Base-by-base conservation (phyloP, 768 basidiomycete species). In the Dictyophora rubrovolvata region DNA sequence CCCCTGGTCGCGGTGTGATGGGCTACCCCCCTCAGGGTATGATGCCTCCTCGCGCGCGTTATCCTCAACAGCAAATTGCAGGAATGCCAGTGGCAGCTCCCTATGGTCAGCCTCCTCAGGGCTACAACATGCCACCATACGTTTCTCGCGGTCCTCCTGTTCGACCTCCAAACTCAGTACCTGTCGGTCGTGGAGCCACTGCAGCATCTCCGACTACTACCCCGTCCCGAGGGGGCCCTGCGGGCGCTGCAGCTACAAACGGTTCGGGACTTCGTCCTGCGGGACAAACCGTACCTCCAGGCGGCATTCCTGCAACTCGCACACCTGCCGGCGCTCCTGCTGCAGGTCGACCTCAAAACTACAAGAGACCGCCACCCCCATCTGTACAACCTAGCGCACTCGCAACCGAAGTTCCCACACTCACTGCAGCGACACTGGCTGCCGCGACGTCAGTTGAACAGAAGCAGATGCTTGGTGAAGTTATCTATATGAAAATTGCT, bases 401-500 rank as follows among this genome's bases (percentile, higher is more conserved):
- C 51, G 71, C 79, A n/a, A 69, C 71, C 10, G 79, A 79, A 18
- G 75, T 78, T 48, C 74, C 85, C 21, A 72, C 75, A 60, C 79
- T 90, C 60, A 83, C 81, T 52, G 75, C 90, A 20, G 78, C 84
- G 67, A 68, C 79, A 10, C 77, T 88, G 61, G 80, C 80, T 48
- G 77, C 67, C 62, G 82, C 83, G 21, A 72, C 79, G 52, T 82
- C 84, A 36, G 75, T 78, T 71, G 95, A 98, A 73, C 93, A 97
- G 82, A 99, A 99, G 79, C 96, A 99, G 73, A 93, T 97, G 87
- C 79, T 99, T 52, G 96, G 96, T 65, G 96, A 99, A 75, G 83
- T 89, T 53, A 84, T 97, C 65, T 97, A 97, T 76, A 86, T 95
- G 81, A 87, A 83, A 69, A 94, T 97, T 64, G 81, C 78, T 60